Conservation (phyloP, 306 rosid species). For the Ormosia emarginata region DNA sequence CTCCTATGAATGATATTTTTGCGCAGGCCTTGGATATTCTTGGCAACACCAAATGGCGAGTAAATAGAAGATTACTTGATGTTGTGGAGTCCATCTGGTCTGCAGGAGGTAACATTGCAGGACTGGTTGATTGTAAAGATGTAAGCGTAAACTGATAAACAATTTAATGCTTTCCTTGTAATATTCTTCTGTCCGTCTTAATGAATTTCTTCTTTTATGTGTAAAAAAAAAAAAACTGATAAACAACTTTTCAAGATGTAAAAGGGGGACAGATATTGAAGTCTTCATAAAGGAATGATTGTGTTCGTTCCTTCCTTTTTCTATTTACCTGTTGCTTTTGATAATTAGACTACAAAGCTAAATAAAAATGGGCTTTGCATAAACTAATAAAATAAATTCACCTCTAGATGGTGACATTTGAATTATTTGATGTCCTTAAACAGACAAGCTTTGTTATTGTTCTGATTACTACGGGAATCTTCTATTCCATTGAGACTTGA, state of each 20-base stretch:
- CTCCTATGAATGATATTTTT: conserved; percentile 1
- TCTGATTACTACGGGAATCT: neutral
- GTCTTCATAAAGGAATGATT: neutral
- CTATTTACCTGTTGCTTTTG: neutral
- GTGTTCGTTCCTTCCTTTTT: neutral
- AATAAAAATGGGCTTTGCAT: neutral
- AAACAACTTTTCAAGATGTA: neutral
- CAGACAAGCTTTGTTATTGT: neutral
- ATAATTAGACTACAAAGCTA: neutral
- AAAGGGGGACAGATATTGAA: neutral
- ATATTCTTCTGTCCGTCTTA: neutral
- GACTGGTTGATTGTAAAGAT: conserved; percentile 72
- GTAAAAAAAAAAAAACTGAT: neutral
- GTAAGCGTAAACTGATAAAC: conserved; percentile 40
- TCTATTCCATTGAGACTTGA: neutral
- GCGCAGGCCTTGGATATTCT: conserved; percentile 79
- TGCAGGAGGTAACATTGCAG: conserved; percentile 77
- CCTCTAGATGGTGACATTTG: neutral
- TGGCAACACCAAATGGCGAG: conserved; percentile 83
- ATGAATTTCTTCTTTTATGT: conserved; percentile 24
- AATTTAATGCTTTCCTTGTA: neutral
- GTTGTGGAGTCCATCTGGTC: conserved; percentile 85
- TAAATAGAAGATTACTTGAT: conserved; percentile 61
- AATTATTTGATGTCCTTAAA: neutral
- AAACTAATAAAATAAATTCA: neutral